A percentile compares a stretch with the other conserved stretches of the same genome.
These are phyloP conservation scores for Oenanthe javanica DNA, from an alignment of 140 eudicot species.

Conservation along the genomic window DNA sequence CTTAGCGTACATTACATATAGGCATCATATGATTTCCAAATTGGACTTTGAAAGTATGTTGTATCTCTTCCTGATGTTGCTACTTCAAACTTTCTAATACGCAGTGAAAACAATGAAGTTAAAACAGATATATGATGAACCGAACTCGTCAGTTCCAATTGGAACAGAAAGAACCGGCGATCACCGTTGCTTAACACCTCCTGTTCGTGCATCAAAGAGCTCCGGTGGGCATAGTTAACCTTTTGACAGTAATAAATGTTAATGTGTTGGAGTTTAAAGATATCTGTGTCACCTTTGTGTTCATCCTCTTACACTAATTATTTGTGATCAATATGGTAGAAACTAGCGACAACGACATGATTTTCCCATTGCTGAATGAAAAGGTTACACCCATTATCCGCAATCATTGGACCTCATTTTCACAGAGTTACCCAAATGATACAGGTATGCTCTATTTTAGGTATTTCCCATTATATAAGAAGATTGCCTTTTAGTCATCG, in stretches of 20 bases:
- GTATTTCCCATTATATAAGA: not conserved
- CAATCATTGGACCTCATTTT: constrained; percentile 24
- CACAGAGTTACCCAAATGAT: constrained; percentile 18
- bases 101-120: constrained; percentile 25
- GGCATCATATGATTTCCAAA: not conserved
- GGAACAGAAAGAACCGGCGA: constrained; percentile 21
- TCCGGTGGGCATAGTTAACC: constrained; percentile 24
- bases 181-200: constrained; percentile 33
- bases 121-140: constrained; percentile 18
- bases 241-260: constrained; percentile 5
- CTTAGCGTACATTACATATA: not conserved
- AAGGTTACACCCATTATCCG: constrained; percentile 20
- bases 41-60: not conserved
- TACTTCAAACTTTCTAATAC: constrained; percentile 5
- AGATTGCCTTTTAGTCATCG: not conserved
- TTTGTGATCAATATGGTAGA: constrained; percentile 14
- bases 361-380: constrained; percentile 11
- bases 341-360: constrained; percentile 10
- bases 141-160: constrained; percentile 21
- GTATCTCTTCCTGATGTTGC: not conserved
- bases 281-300: not conserved
- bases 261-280: not conserved
- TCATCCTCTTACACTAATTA: constrained; percentile 7
- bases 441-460: constrained; percentile 30
- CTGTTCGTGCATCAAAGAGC: constrained; percentile 20